Evolutionary conservation across 805 yeast genomes (phyloP), one percentile per base, ranked within the genome.

Genomic region (Clavispora carvajalis): DNA sequence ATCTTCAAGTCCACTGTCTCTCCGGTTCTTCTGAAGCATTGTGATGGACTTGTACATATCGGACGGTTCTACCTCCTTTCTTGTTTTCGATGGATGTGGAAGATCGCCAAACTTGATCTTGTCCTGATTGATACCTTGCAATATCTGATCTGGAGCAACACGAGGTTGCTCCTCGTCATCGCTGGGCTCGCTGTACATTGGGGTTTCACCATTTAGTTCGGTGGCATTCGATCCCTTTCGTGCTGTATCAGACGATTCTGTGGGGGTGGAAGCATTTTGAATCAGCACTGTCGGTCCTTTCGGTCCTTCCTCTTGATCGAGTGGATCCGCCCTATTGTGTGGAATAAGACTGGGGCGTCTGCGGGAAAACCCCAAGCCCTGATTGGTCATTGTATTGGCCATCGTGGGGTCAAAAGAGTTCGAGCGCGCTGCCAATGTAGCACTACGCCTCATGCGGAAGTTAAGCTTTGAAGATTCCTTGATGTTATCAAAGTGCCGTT

Each of bases 11-110:
- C 44, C 50, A 34, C 47, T 44, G 37, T 45, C 55, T 52, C 29
- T 59, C 57, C 18, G 60, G n/a, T 62, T 65, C 30, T 71, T 67
- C 49, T 83, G 83, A 65, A 90, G 66, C 82, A 89, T 80, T 31
- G 88, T 80, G 50, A 89, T 83, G 3, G 96, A 88, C 67, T 82
- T 72, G 57, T 72, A 82, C 79, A 89, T 82, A 55, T 90, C 96
- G 36, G 83, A 77, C 1, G 96, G 95, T 24, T 83, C 81, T 10
- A 85, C 45, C 26, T 64, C 67, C 33, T 55, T 49, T 6, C 53
- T 66, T 17, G 80, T 39, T 44, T 68, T 69, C 8, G 65, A 65
- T 0, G 85, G 80, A 29, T 65, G 77, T 0, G 87, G 86, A 19
- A 82, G 63, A 36, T 62, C 63, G 7, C 77, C 89, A 56, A 83